Percentiles rank a stretch among this genome's conserved stretches.
These are phyloP conservation scores for Backusella westeae DNA, from an alignment of 192 early-diverging fungal genomes.

Conservation along the genomic window DNA sequence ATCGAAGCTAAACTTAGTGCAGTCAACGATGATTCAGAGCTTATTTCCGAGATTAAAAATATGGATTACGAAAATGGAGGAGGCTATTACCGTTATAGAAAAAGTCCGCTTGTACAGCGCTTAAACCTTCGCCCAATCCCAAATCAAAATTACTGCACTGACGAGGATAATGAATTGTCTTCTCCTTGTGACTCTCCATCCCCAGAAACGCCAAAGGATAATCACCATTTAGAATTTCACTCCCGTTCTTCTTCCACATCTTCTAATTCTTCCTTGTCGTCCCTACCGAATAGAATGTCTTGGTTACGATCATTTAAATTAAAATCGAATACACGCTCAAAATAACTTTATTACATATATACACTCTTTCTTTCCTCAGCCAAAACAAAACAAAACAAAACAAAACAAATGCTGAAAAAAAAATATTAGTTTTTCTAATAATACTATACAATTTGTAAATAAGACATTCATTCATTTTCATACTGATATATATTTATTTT, in stretches of 20 bases:
- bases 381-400: not conserved
- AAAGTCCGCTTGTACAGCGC: slow-evolving; percentile 6
- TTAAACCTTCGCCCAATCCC: slow-evolving; percentile 5
- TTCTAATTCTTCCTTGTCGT: not conserved
- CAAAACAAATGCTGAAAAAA: not conserved
- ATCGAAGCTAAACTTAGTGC: slow-evolving; percentile 18
- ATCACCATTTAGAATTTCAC: not conserved
- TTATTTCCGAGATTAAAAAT: slow-evolving; percentile 2
- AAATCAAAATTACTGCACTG: not conserved
- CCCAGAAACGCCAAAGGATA: not conserved
- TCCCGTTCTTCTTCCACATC: not conserved
- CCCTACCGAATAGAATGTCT: not conserved
- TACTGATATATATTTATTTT: not conserved
- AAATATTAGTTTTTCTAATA: not conserved
- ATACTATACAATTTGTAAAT: not conserved
- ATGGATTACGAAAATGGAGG: not conserved
- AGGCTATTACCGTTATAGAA: slow-evolving; percentile 14
- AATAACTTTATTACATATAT: not conserved
- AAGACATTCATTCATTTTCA: not conserved
- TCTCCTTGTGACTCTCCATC: not conserved
- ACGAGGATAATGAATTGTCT: slow-evolving; percentile 1
- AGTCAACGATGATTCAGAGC: not conserved
- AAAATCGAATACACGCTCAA: not conserved
- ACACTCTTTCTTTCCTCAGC: not conserved
- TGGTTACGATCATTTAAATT: not conserved